Conservation (phyloP, 2,329 filamentous ascomycete genomes). For the Falciphora oryzae region DNA sequence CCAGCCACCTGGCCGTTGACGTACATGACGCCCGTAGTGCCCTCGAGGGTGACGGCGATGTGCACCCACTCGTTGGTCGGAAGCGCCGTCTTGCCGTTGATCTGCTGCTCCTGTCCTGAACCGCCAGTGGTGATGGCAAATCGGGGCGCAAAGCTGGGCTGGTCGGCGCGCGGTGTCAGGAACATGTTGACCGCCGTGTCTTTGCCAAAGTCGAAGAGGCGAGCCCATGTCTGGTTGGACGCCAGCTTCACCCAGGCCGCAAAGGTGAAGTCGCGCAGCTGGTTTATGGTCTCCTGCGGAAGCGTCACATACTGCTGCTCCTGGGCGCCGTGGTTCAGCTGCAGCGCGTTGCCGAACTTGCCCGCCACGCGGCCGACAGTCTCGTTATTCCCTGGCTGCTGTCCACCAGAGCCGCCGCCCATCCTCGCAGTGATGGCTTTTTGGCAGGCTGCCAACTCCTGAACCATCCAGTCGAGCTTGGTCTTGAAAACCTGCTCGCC, state of each 20-base stretch:
- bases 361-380: slow-evolving; percentile 15
- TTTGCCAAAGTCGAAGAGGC: slow-evolving; percentile 19
- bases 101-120: slow-evolving; percentile 14
- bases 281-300: slow-evolving; percentile 18
- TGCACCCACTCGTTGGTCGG: slow-evolving; percentile 16
- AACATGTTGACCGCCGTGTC: slow-evolving; percentile 18
- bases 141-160: slow-evolving; percentile 12
- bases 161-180: slow-evolving; percentile 15
- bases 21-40: slow-evolving; percentile 15
- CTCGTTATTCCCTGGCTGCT: background rate
- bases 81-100: slow-evolving; percentile 14
- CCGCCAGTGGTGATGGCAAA: slow-evolving; percentile 18
- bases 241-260: slow-evolving; percentile 17
- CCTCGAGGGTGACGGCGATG: slow-evolving; percentile 16
- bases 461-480: slow-evolving; percentile 29
- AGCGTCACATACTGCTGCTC: slow-evolving; percentile 16
- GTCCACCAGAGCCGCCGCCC: slow-evolving; percentile 9
- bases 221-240: slow-evolving; percentile 13
- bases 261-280: slow-evolving; percentile 18
- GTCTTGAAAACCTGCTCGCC: slow-evolving; percentile 24
- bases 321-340: slow-evolving; percentile 9
- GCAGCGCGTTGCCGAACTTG: slow-evolving; percentile 17
- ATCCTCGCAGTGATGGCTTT: slow-evolving; percentile 26
- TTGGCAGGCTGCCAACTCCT: slow-evolving; percentile 24
- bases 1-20: slow-evolving; percentile 16